These are phyloP conservation scores for Russula earlei DNA, from an alignment of 768 basidiomycete genomes.

Conservation along the genomic window DNA sequence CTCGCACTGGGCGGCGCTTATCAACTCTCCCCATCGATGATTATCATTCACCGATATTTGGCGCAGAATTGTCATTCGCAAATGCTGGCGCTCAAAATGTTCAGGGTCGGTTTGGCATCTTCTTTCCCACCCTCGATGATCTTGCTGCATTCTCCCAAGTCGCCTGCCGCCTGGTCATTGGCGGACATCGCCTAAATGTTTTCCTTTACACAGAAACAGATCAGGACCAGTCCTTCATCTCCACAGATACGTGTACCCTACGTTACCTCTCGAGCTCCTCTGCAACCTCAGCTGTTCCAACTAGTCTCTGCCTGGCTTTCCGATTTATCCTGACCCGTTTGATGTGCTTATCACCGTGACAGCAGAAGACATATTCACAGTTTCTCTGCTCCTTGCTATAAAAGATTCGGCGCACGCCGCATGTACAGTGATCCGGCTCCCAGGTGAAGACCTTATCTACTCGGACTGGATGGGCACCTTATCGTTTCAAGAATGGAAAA, in stretches of 20 bases:
- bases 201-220: slow-evolving; percentile 12
- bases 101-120: slow-evolving; percentile 9
- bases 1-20: background rate
- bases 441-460: slow-evolving; percentile 39
- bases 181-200: slow-evolving; percentile 14
- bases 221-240: slow-evolving; percentile 1
- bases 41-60: background rate
- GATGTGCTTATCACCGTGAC: slow-evolving; percentile 16
- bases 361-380: background rate
- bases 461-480: slow-evolving; percentile 57
- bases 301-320: slow-evolving; percentile 18
- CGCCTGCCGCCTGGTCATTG: slow-evolving; percentile 11
- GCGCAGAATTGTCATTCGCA: background rate
- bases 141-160: slow-evolving; percentile 15
- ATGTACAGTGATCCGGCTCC: slow-evolving; percentile 35
- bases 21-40: background rate
- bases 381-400: background rate
- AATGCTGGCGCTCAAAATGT: background rate
- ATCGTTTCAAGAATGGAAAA: slow-evolving; percentile 45
- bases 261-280: slow-evolving; percentile 1
- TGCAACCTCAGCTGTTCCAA: background rate
- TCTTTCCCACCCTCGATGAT: slow-evolving; percentile 13
- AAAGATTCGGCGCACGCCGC: slow-evolving; percentile 1
- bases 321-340: slow-evolving; percentile 18
- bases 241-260: slow-evolving; percentile 9